Percentiles rank a stretch among this genome's conserved stretches.
Evolutionary conservation across 1,284 basidiomycete species (phyloP).

Genomic region (Cryptococcus sp.): DNA sequence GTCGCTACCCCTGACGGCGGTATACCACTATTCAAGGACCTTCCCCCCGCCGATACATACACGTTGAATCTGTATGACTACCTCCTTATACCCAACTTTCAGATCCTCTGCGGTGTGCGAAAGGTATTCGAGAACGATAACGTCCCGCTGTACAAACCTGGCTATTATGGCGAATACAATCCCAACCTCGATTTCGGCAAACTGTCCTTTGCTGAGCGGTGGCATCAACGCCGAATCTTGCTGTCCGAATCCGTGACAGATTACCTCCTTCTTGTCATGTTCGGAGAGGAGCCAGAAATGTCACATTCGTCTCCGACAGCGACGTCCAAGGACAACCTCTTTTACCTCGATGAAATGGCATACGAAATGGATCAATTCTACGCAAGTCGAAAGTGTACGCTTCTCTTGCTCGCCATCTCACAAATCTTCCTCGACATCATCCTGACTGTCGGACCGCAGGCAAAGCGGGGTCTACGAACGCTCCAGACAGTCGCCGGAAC

Average conservation of each 20-base stretch:
- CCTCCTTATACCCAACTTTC: conserved; percentile 8
- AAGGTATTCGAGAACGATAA: conserved; percentile 6
- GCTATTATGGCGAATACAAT: conserved; percentile 12
- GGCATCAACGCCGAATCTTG: conserved; percentile 11
- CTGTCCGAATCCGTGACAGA: conserved; percentile 13
- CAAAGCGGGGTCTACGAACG: neutral
- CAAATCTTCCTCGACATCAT: conserved; percentile 21
- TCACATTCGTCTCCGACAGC: neutral
- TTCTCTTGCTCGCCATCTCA: conserved; percentile 10
- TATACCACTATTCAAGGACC: neutral
- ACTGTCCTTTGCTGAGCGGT: neutral
- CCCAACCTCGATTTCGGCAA: conserved; percentile 3
- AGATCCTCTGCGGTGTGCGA: conserved; percentile 8
- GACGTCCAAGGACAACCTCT: conserved; percentile 1
- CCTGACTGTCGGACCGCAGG: neutral
- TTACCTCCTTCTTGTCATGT: conserved; percentile 9
- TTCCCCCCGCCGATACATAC: conserved; percentile 1
- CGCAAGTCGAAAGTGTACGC: conserved; percentile 5
- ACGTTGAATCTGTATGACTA: conserved; percentile 10
- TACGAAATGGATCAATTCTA: conserved; percentile 12
- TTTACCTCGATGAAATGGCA: conserved; percentile 21
- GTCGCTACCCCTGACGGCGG: too few relatives aligned
- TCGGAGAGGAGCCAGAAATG: neutral
- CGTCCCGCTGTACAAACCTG: conserved; percentile 12
- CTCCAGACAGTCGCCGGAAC: too few relatives aligned